Percentiles rank a stretch among this genome's conserved stretches.
Conservation (phyloP, 768 basidiomycete species). For the Trametes coccinea region DNA sequence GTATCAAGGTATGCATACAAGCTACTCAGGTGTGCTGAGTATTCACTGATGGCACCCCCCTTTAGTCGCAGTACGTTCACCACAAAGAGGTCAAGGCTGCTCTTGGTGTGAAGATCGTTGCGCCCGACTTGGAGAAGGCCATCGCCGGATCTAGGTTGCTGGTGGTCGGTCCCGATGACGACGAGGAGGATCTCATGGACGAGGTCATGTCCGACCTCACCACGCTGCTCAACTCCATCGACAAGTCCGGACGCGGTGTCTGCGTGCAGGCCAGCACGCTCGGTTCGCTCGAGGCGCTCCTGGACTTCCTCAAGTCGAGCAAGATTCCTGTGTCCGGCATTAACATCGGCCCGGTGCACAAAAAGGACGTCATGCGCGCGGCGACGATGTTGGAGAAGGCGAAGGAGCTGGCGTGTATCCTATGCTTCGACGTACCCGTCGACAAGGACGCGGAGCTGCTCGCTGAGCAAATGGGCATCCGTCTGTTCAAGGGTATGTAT, state of each 20-base stretch:
- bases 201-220: conserved; percentile 97
- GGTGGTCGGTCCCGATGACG: conserved; percentile 92
- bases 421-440: conserved; percentile 94
- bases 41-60: conserved; percentile 8
- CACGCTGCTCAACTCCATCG: conserved; percentile 82
- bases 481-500: conserved; percentile 83
- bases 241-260: conserved; percentile 95
- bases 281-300: conserved; percentile 92
- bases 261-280: conserved; percentile 97
- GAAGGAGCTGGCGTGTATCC: conserved; percentile 90
- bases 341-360: conserved; percentile 96
- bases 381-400: conserved; percentile 95
- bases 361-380: conserved; percentile 90
- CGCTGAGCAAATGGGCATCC: conserved; percentile 93
- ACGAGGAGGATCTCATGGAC: conserved; percentile 92
- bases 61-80: conserved; percentile 93
- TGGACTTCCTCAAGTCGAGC: conserved; percentile 92
- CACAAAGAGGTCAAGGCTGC: conserved; percentile 98
- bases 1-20: conserved; percentile 71
- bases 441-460: conserved; percentile 91
- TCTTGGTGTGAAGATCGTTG: conserved; percentile 92
- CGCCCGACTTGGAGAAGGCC: conserved; percentile 95
- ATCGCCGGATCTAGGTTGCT: conserved; percentile 95
- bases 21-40: not conserved
- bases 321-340: conserved; percentile 98